These are phyloP conservation scores for Zasmidium cellare DNA, from an alignment of 2,329 filamentous ascomycete species.

Conservation along the genomic window DNA sequence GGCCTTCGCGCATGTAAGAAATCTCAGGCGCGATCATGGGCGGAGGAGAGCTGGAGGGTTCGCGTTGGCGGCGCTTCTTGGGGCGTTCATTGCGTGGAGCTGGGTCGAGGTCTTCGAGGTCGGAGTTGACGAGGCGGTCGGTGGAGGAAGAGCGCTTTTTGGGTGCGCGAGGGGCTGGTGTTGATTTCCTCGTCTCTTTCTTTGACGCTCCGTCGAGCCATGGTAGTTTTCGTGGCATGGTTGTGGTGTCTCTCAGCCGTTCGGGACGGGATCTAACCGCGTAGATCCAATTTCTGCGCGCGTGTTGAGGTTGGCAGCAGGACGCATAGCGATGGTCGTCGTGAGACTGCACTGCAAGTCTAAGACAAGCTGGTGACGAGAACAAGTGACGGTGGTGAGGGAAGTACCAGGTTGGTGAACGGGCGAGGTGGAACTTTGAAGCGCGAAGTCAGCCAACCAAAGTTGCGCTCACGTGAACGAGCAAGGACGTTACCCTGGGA, in stretches of 20 bases:
- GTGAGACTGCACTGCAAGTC: too few species aligned
- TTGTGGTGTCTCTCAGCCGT: slow-evolving; percentile 6
- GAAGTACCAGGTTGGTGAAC: too few species aligned
- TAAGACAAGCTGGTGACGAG: too few species aligned
- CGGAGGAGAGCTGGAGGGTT: slow-evolving; percentile 44
- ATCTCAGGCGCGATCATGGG: slow-evolving; percentile 34
- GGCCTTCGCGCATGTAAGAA: slow-evolving; percentile 62
- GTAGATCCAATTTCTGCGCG: slow-evolving; percentile 3
- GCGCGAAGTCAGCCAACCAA: too few species aligned
- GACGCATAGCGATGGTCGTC: neutral
- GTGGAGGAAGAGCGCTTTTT: slow-evolving; percentile 24
- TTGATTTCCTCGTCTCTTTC: slow-evolving; percentile 13
- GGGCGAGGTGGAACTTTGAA: too few species aligned
- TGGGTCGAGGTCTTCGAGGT: slow-evolving; percentile 29
- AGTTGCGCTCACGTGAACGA: too few species aligned
- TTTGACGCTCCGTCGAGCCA: slow-evolving; percentile 29
- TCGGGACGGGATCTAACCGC: slow-evolving; percentile 19
- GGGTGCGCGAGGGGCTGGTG: slow-evolving; percentile 14
- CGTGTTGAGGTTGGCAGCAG: neutral
- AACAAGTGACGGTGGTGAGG: too few species aligned
- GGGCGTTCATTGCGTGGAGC: slow-evolving; percentile 6
- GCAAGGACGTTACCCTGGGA: too few species aligned
- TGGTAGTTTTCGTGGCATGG: slow-evolving; percentile 37
- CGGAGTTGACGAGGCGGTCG: slow-evolving; percentile 29
- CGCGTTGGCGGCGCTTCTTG: slow-evolving; percentile 21